phyloP scores from a whole-genome alignment of 345 rosid genomes.

The Hibiscus syriacus region DNA sequence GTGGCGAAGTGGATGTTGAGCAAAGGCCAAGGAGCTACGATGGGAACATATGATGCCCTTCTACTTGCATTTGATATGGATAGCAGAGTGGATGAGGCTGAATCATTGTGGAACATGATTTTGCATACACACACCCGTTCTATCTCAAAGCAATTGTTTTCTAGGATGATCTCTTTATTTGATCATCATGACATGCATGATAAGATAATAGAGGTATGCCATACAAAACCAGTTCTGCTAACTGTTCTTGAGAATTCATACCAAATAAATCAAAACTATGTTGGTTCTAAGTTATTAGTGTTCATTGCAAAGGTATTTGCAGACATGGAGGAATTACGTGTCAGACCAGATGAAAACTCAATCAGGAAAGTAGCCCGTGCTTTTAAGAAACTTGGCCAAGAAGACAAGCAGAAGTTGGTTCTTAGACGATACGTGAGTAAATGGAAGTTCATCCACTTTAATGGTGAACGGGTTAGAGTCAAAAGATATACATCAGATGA shows the following conservation, averaged over 20 bases:
- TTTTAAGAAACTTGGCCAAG: conserved; percentile 51
- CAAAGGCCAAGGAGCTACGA: conserved; percentile 88
- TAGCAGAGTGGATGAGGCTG: conserved; percentile 4
- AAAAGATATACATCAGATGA: conserved; percentile 40
- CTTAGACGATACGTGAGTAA: conserved; percentile 49
- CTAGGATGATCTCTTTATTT: conserved; percentile 78
- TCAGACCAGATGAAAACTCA: conserved; percentile 76
- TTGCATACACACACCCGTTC: conserved; percentile 62
- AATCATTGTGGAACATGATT: conserved; percentile 79
- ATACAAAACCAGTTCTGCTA: background rate
- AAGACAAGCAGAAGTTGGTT: conserved; percentile 47
- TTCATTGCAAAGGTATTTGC: conserved; percentile 51
- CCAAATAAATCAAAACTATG: background rate
- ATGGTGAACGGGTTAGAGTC: conserved; percentile 71
- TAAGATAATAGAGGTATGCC: conserved; percentile 60
- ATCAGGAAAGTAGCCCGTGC: conserved; percentile 54
- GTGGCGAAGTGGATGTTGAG: conserved; percentile 95
- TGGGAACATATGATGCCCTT: background rate
- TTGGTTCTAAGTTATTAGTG: conserved; percentile 1
- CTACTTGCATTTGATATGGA: conserved; percentile 64
- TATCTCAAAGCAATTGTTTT: conserved; percentile 68
- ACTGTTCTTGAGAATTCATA: background rate
- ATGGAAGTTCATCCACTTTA: conserved; percentile 74
- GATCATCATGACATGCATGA: conserved; percentile 67
- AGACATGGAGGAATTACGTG: conserved; percentile 86